Evolutionary conservation across 805 yeast genomes (phyloP).

Genomic region (Metschnikowia lunata): DNA sequence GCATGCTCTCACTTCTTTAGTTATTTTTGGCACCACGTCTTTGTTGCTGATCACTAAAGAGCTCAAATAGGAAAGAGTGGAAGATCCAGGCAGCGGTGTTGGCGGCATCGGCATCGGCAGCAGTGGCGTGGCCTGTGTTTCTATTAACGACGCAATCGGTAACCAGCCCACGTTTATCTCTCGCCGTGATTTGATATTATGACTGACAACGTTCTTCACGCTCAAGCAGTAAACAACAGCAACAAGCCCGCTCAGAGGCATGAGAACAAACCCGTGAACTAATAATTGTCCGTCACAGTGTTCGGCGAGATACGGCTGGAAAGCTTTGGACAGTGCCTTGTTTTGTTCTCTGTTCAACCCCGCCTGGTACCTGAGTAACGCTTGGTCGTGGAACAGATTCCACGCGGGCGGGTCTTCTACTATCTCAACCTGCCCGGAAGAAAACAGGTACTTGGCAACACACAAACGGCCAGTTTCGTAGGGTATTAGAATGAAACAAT

Average conservation of each 20-base stretch:
- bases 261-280: constrained; percentile 7
- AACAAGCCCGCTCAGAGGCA: constrained; percentile 5
- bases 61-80: constrained; percentile 6
- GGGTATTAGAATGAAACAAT: background rate
- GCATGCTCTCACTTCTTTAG: constrained; percentile 2
- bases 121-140: background rate
- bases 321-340: constrained; percentile 13
- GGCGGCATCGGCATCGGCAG: background rate
- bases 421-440: background rate
- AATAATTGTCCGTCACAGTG: constrained; percentile 25
- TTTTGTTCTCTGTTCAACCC: constrained; percentile 11
- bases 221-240: constrained; percentile 11
- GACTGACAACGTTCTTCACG: constrained; percentile 16
- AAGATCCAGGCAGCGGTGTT: background rate
- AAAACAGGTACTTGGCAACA: constrained; percentile 1
- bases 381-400: constrained; percentile 17
- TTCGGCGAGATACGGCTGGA: constrained; percentile 19
- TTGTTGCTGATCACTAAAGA: constrained; percentile 2
- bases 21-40: constrained; percentile 2
- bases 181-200: constrained; percentile 18
- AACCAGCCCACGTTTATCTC: constrained; percentile 9
- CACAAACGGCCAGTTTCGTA: constrained; percentile 13
- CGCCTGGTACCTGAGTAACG: constrained; percentile 16
- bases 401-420: constrained; percentile 3
- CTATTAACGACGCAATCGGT: background rate